phyloP scores from a whole-genome alignment of 2,329 filamentous ascomycete genomes.

The Xylaria sp. region DNA sequence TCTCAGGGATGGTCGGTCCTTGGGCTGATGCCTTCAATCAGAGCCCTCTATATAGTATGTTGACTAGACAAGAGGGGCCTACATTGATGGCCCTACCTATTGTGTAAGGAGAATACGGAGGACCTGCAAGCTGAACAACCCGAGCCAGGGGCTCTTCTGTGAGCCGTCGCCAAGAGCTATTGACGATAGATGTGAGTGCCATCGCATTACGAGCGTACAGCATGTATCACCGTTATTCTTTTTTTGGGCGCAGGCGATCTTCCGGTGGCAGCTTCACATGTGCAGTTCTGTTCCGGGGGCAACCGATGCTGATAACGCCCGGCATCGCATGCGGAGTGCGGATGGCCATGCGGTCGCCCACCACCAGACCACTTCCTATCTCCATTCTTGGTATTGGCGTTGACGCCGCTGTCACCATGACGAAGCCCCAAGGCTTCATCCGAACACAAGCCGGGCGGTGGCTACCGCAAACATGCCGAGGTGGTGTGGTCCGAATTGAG shows the following conservation, averaged over 20 bases:
- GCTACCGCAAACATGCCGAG: conserved; percentile 6
- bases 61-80: conserved; percentile 12
- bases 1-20: conserved; percentile 1
- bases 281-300: neutral
- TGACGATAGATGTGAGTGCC: conserved; percentile 10
- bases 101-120: conserved; percentile 20
- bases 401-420: neutral
- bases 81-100: conserved; percentile 15
- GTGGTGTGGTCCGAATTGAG: conserved; percentile 16
- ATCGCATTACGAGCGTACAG: conserved; percentile 20
- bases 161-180: conserved; percentile 18
- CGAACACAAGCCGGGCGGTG: conserved; percentile 23
- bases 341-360: neutral
- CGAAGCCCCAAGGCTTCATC: conserved; percentile 15
- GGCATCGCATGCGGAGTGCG: conserved; percentile 2
- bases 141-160: conserved; percentile 11
- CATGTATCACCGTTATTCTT: conserved; percentile 4
- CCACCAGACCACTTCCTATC: neutral
- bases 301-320: neutral
- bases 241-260: neutral
- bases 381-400: conserved; percentile 1
- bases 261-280: conserved; percentile 7
- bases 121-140: conserved; percentile 16
- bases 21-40: conserved; percentile 3
- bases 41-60: neutral